phyloP scores from a whole-genome alignment of 495 filamentous ascomycete genomes.

The Copromyces sp. region DNA sequence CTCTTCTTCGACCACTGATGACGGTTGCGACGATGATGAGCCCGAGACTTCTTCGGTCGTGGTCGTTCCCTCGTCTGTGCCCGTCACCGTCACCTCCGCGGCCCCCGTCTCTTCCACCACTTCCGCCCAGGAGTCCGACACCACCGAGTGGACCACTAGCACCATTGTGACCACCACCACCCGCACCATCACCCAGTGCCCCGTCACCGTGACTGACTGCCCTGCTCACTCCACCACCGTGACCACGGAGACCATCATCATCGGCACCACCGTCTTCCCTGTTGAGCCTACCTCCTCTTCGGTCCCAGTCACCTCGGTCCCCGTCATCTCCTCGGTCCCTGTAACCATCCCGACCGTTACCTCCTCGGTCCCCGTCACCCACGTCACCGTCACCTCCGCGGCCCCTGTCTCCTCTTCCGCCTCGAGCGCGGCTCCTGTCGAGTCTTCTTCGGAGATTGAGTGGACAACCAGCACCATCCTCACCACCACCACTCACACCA shows the following conservation, averaged over 20 bases:
- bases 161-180: conserved; percentile 48
- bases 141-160: conserved; percentile 36
- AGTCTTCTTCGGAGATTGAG: neutral
- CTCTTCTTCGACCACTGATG: neutral
- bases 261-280: conserved; percentile 51
- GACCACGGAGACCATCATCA: conserved; percentile 41
- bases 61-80: neutral
- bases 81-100: conserved; percentile 1
- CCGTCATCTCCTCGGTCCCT: neutral
- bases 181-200: conserved; percentile 48
- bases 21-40: neutral
- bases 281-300: conserved; percentile 21
- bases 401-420: neutral
- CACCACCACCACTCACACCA: conserved; percentile 46
- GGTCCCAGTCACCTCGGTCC: neutral
- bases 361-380: neutral
- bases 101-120: neutral
- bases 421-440: neutral
- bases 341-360: neutral
- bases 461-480: conserved; percentile 48
- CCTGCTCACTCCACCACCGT: conserved; percentile 42
- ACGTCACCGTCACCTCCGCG: conserved; percentile 2
- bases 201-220: conserved; percentile 45
- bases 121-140: neutral
- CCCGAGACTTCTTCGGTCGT: neutral